Evolutionary conservation across 495 filamentous ascomycete genomes (phyloP).

Genomic region (Trichoderma orchidacearum): DNA sequence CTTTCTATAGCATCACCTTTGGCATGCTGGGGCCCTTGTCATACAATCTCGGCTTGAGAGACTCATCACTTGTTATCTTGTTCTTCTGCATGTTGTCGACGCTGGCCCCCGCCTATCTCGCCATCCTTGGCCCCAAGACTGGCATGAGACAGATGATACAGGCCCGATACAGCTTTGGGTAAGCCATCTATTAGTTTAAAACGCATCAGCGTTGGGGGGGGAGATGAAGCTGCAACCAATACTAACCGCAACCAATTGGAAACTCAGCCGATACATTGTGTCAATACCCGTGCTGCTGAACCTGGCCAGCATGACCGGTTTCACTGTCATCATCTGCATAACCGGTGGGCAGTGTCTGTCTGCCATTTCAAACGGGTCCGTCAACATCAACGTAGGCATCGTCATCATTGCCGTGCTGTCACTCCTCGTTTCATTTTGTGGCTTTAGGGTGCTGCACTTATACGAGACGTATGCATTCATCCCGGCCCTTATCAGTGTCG

Average conservation of each 20-base stretch:
- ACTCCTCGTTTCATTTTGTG: slow-evolving; percentile 45
- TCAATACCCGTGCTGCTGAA: slow-evolving; percentile 35
- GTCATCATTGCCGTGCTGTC: slow-evolving; percentile 39
- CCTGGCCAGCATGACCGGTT: slow-evolving; percentile 32
- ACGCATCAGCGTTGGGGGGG: no score
- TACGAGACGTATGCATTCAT: slow-evolving; percentile 54
- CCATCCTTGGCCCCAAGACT: slow-evolving; percentile 33
- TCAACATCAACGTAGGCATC: slow-evolving; percentile 32
- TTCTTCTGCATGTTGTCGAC: slow-evolving; percentile 41
- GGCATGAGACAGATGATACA: slow-evolving; percentile 44
- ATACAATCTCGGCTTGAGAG: slow-evolving; percentile 37
- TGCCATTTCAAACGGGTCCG: slow-evolving; percentile 33
- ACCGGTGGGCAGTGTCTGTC: slow-evolving; percentile 35
- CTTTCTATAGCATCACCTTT: slow-evolving; percentile 32
- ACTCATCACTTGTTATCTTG: slow-evolving; percentile 39
- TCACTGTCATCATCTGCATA: slow-evolving; percentile 32
- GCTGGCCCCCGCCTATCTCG: slow-evolving; percentile 34
- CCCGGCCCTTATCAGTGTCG: slow-evolving; percentile 35
- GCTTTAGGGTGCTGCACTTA: slow-evolving; percentile 39
- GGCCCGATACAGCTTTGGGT: slow-evolving; percentile 40
- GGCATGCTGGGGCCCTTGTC: slow-evolving; percentile 36
- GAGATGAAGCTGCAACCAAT: no score
- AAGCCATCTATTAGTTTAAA: neutral
- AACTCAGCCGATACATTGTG: slow-evolving; percentile 21
- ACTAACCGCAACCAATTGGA: neutral